Conservation (phyloP, 495 filamentous ascomycete species). For the Penicillium diatomitis region DNA sequence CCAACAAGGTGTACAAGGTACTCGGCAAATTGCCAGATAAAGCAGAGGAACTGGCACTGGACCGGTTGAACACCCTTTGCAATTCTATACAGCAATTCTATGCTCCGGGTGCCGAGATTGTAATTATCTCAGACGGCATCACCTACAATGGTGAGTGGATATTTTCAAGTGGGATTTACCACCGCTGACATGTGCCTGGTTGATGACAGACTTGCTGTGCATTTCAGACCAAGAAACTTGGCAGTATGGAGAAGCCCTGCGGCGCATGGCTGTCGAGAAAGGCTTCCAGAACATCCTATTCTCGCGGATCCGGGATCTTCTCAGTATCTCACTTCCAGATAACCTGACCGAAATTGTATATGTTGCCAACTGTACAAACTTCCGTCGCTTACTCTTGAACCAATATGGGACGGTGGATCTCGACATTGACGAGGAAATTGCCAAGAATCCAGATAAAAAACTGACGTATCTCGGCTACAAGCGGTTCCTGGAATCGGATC, state of each 20-base stretch:
- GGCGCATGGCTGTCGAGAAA: conserved; percentile 29
- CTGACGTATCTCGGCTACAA: conserved; percentile 6
- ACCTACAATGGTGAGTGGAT: conserved; percentile 40
- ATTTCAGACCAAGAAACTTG: conserved; percentile 42
- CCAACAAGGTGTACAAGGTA: conserved; percentile 36
- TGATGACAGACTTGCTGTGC: conserved; percentile 35
- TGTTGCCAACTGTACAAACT: conserved; percentile 3
- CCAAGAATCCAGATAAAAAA: conserved; percentile 1
- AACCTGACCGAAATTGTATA: conserved; percentile 3
- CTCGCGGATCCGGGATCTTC: conserved; percentile 1
- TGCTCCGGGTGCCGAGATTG: conserved; percentile 34
- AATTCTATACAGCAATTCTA: conserved; percentile 35
- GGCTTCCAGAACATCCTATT: conserved; percentile 10
- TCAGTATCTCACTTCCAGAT: conserved; percentile 1
- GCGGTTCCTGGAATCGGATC: conserved; percentile 3
- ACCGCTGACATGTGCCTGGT: background rate
- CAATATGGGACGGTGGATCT: background rate
- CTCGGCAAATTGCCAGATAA: conserved; percentile 41
- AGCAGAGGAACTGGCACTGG: conserved; percentile 42
- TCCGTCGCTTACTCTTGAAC: conserved; percentile 4
- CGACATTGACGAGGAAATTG: conserved; percentile 3
- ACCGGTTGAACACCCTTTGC: conserved; percentile 35
- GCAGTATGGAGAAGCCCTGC: conserved; percentile 41
- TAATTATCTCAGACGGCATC: conserved; percentile 45
- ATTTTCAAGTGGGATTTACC: background rate